phyloP scores from a whole-genome alignment of 2,329 filamentous ascomycete species.

The Colletotrichum musae region DNA sequence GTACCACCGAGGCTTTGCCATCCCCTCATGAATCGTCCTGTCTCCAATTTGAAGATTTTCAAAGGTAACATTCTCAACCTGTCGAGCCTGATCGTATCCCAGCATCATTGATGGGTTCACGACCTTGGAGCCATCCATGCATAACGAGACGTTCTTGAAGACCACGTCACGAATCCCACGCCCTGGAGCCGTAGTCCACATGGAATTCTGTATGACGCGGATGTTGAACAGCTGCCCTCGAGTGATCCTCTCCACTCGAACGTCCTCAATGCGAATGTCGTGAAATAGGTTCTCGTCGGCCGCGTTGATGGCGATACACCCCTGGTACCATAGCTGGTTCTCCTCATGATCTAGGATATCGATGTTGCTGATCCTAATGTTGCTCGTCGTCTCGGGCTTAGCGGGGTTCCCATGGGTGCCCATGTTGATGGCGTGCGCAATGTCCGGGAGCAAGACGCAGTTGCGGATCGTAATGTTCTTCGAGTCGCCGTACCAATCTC shows the following conservation, averaged over 20 bases:
- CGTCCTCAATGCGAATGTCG: constrained; percentile 47
- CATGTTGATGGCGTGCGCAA: constrained; percentile 53
- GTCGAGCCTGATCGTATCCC: background rate
- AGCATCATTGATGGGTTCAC: background rate
- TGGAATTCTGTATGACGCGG: constrained; percentile 52
- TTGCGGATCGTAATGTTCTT: constrained; percentile 51
- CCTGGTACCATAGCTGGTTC: constrained; percentile 53
- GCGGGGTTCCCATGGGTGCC: constrained; percentile 53
- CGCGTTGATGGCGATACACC: constrained; percentile 51
- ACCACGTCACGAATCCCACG: constrained; percentile 49
- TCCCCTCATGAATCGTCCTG: background rate
- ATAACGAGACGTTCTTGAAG: constrained; percentile 16
- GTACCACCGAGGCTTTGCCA: constrained; percentile 13
- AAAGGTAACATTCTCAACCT: background rate
- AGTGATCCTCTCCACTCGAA: constrained; percentile 51
- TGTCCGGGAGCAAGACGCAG: constrained; percentile 49
- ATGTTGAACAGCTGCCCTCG: constrained; percentile 52
- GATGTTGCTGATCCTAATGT: constrained; percentile 50
- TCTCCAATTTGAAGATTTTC: background rate
- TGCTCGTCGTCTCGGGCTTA: constrained; percentile 50
- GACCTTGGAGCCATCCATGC: background rate
- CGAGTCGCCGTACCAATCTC: constrained; percentile 51
- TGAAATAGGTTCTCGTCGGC: constrained; percentile 51
- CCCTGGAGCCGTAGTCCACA: constrained; percentile 52
- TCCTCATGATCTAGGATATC: constrained; percentile 55